A percentile compares a stretch with the other conserved stretches of the same genome.
Conservation (phyloP, 1,139 yeast genomes). For the Zygosaccharomyces pseudobailii region DNA sequence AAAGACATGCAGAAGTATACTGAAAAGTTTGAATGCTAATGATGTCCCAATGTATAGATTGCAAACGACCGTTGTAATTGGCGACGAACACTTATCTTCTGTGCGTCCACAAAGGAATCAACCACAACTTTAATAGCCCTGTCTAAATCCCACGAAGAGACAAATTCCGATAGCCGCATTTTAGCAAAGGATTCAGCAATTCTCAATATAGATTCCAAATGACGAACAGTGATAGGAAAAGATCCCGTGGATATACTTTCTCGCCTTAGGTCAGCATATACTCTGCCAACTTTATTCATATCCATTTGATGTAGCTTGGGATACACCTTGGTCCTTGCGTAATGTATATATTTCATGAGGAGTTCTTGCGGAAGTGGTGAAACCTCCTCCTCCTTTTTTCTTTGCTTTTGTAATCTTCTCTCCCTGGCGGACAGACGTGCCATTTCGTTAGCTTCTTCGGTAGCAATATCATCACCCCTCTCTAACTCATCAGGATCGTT, state of each 20-base stretch:
- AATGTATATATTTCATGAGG: slow-evolving; percentile 80
- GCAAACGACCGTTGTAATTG: slow-evolving; percentile 82
- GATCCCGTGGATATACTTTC: slow-evolving; percentile 92
- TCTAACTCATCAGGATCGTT: slow-evolving; percentile 38
- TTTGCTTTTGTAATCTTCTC: slow-evolving; percentile 42
- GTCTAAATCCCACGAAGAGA: slow-evolving; percentile 78
- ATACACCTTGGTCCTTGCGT: slow-evolving; percentile 70
- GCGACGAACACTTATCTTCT: slow-evolving; percentile 84
- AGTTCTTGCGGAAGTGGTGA: slow-evolving; percentile 83
- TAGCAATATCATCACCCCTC: slow-evolving; percentile 36
- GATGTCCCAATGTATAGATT: slow-evolving; percentile 57
- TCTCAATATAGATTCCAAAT: slow-evolving; percentile 89
- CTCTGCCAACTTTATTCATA: slow-evolving; percentile 86
- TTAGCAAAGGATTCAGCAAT: slow-evolving; percentile 92
- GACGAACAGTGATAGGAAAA: slow-evolving; percentile 97
- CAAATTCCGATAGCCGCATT: slow-evolving; percentile 92
- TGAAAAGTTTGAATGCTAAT: not conserved
- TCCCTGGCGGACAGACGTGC: slow-evolving; percentile 40
- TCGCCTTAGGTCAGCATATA: slow-evolving; percentile 88
- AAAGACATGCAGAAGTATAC: not conserved
- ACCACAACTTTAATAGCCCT: slow-evolving; percentile 89
- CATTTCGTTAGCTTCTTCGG: slow-evolving; percentile 32
- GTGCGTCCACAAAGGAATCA: slow-evolving; percentile 93
- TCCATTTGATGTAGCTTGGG: slow-evolving; percentile 92
- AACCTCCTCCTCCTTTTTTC: slow-evolving; percentile 62